A percentile compares a stretch with the other conserved stretches of the same genome.
Conservation (phyloP, 768 basidiomycete genomes). For the Tephrocybe sp. region DNA sequence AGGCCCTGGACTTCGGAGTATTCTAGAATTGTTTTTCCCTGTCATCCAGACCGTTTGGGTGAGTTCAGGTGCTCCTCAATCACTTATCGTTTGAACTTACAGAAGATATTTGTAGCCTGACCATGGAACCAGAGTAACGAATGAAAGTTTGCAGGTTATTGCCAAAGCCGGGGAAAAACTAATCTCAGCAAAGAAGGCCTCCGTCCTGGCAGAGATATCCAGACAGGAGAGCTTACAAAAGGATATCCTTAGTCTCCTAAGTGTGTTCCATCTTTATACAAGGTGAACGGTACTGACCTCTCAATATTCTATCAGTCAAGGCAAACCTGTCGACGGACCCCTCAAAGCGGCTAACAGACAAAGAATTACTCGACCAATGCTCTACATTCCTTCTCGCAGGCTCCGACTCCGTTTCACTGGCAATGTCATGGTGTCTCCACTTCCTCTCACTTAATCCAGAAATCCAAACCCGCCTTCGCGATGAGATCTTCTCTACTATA, state of each 20-base stretch:
- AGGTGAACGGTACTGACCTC: background rate
- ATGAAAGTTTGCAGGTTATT: conserved; percentile 37
- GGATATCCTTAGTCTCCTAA: conserved; percentile 47
- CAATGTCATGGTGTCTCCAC: conserved; percentile 58
- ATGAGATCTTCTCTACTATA: conserved; percentile 36
- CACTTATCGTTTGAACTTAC: background rate
- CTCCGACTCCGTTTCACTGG: conserved; percentile 56
- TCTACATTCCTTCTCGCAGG: conserved; percentile 66
- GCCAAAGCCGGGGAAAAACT: conserved; percentile 38
- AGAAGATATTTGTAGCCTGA: conserved; percentile 32
- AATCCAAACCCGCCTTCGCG: conserved; percentile 52
- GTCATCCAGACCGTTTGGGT: conserved; percentile 43
- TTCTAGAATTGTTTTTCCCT: conserved; percentile 47
- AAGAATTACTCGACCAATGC: conserved; percentile 60
- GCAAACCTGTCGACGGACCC: conserved; percentile 50
- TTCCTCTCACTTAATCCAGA: conserved; percentile 51
- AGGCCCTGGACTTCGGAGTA: conserved; percentile 33
- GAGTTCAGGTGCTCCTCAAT: conserved; percentile 13
- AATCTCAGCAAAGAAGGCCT: conserved; percentile 38
- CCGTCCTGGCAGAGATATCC: conserved; percentile 32
- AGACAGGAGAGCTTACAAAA: conserved; percentile 31
- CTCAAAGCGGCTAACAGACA: conserved; percentile 50
- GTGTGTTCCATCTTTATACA: conserved; percentile 27
- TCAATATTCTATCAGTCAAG: conserved; percentile 41
- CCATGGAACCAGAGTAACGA: conserved; percentile 33